Evolutionary conservation across 306 rosid species (phyloP).

Genomic region (Lotus japonicus): DNA sequence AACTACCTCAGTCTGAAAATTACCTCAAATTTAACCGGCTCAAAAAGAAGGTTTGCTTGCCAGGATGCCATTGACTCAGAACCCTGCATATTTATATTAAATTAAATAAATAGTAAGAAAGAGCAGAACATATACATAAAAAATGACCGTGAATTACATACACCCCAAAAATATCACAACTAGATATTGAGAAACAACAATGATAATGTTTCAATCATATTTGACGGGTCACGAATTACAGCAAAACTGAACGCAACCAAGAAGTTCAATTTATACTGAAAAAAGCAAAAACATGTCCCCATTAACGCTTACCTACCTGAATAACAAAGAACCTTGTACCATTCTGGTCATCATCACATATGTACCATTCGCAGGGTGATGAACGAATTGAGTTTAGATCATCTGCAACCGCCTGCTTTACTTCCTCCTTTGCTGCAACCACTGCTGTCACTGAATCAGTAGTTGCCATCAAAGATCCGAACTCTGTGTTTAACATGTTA

Average conservation of each 20-base stretch:
- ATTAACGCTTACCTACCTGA: slow-evolving; percentile 46
- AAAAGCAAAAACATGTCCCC: neutral
- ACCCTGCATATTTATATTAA: slow-evolving; percentile 44
- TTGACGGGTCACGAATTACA: neutral
- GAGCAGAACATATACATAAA: neutral
- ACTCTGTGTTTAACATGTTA: slow-evolving; percentile 46
- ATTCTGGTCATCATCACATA: slow-evolving; percentile 74
- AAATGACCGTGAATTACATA: neutral
- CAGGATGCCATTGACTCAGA: slow-evolving; percentile 89
- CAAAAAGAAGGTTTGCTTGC: slow-evolving; percentile 97
- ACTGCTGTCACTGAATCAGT: slow-evolving; percentile 90
- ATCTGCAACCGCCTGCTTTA: slow-evolving; percentile 96
- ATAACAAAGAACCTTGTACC: slow-evolving; percentile 68
- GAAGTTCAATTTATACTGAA: neutral
- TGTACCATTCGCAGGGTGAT: slow-evolving; percentile 88
- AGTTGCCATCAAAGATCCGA: slow-evolving; percentile 82
- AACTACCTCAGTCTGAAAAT: neutral
- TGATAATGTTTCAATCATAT: no score
- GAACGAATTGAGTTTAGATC: slow-evolving; percentile 66
- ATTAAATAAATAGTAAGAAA: neutral
- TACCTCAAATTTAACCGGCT: slow-evolving; percentile 90
- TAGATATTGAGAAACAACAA: no score
- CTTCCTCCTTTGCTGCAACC: slow-evolving; percentile 96
- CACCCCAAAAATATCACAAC: no score
- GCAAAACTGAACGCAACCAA: neutral